Conservation (phyloP, 441 rosid genomes). For the Erodium moschatum region DNA sequence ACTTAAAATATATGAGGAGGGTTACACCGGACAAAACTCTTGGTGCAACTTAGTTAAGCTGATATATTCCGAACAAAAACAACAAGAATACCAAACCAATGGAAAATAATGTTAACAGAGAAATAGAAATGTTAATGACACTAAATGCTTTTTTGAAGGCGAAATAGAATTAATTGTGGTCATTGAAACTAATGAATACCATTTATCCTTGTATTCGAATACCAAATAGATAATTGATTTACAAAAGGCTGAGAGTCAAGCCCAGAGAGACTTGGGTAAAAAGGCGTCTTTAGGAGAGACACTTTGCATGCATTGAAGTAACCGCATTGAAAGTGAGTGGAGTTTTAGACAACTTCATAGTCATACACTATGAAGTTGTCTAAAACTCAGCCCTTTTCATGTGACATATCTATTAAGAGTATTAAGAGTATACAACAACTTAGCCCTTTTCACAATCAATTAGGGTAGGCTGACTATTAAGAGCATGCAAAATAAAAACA, state of each 20-base stretch:
- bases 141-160: not conserved
- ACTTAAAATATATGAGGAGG: not conserved
- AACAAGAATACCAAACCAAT: not conserved
- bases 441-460: too few relatives aligned
- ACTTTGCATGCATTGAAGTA: not conserved
- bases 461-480: not conserved
- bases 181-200: not conserved
- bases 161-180: not conserved
- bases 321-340: not conserved
- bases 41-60: not conserved
- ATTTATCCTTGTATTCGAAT: not conserved
- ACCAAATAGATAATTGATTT: not conserved
- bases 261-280: not conserved
- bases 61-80: not conserved
- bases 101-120: not conserved
- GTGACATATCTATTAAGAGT: too few relatives aligned
- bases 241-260: not conserved
- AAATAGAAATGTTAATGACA: not conserved
- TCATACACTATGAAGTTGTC: too few relatives aligned
- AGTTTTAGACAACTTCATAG: not conserved
- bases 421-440: too few relatives aligned
- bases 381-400: too few relatives aligned
- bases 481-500: not conserved
- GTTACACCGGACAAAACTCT: constrained; percentile 1
- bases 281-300: not conserved